Percentiles rank a stretch among this genome's conserved stretches.
Evolutionary conservation across 108 stramenopile genomes (phyloP).

Genomic region (Licmophora abbreviata): DNA sequence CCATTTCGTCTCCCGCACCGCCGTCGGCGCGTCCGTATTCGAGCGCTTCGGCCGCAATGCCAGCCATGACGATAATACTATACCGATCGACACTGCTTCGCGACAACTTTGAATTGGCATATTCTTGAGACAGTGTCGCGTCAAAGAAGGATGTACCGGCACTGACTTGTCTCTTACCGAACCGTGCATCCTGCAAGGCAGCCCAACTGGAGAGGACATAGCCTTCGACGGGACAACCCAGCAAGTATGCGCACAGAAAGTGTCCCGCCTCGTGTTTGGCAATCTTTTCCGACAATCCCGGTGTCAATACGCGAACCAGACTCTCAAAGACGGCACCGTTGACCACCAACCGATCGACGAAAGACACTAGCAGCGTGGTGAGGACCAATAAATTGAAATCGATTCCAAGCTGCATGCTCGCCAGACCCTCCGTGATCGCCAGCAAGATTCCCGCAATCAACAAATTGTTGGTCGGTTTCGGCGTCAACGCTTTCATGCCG

Average conservation of each 20-base stretch:
- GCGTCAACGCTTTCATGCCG: conserved; percentile 67
- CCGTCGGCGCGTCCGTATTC: conserved; percentile 80
- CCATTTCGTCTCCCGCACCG: conserved; percentile 87
- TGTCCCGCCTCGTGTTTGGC: conserved; percentile 90
- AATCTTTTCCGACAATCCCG: conserved; percentile 66
- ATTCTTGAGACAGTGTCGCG: conserved; percentile 57
- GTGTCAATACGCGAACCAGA: conserved; percentile 34
- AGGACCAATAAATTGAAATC: conserved; percentile 61
- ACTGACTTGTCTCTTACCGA: conserved; percentile 50
- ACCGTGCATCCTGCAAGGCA: conserved; percentile 68
- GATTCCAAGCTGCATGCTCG: conserved; percentile 34
- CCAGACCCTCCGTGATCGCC: conserved; percentile 51
- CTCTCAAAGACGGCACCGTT: conserved; percentile 80
- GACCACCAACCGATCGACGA: conserved; percentile 50
- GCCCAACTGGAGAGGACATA: conserved; percentile 77
- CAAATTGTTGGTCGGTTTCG: conserved; percentile 61
- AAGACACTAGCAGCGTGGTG: conserved; percentile 35
- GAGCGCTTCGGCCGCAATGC: conserved; percentile 91
- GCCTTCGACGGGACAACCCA: conserved; percentile 92
- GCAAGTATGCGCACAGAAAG: conserved; percentile 84
- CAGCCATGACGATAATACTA: conserved; percentile 87
- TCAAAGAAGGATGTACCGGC: conserved; percentile 92
- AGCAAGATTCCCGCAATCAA: conserved; percentile 50
- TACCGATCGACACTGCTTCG: conserved; percentile 84
- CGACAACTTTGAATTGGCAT: conserved; percentile 48